These are phyloP conservation scores for Panicum virgatum DNA, from an alignment of 202 grass and related monocot genomes.

Conservation along the genomic window DNA sequence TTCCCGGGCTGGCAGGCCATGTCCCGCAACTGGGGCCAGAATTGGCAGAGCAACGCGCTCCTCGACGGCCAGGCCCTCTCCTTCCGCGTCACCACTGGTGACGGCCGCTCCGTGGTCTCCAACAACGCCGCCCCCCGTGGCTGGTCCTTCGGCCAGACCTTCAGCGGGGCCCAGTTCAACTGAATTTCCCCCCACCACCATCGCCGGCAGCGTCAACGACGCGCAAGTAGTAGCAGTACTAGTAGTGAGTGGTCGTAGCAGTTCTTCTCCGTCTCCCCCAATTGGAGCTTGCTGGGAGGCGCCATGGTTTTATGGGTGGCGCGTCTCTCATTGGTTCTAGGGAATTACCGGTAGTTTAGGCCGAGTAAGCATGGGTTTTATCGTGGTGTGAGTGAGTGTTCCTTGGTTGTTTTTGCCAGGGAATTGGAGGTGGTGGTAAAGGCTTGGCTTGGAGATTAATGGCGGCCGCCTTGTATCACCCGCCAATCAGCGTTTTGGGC, in stretches of 20 bases:
- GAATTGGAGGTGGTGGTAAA: constrained; percentile 59
- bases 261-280: neutral
- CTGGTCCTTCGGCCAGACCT: constrained; percentile 88
- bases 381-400: constrained; percentile 4
- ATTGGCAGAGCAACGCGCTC: constrained; percentile 80
- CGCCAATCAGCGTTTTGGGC: constrained; percentile 40
- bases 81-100: constrained; percentile 72
- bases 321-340: constrained; percentile 17
- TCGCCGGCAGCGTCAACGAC: neutral
- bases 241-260: neutral
- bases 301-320: constrained; percentile 57
- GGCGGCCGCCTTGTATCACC: constrained; percentile 48
- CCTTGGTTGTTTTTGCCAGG: constrained; percentile 28
- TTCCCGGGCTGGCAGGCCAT: constrained; percentile 56
- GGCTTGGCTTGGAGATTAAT: constrained; percentile 24
- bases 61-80: constrained; percentile 71
- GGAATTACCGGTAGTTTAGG: constrained; percentile 24
- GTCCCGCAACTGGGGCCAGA: constrained; percentile 97
- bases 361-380: constrained; percentile 32
- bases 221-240: neutral
- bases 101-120: constrained; percentile 65
- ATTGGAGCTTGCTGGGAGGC: constrained; percentile 25
- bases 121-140: constrained; percentile 52
- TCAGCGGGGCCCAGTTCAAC: constrained; percentile 77
- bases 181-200: too few species aligned